phyloP scores from a whole-genome alignment of 2,329 filamentous ascomycete genomes.

The Cytospora leucostoma region DNA sequence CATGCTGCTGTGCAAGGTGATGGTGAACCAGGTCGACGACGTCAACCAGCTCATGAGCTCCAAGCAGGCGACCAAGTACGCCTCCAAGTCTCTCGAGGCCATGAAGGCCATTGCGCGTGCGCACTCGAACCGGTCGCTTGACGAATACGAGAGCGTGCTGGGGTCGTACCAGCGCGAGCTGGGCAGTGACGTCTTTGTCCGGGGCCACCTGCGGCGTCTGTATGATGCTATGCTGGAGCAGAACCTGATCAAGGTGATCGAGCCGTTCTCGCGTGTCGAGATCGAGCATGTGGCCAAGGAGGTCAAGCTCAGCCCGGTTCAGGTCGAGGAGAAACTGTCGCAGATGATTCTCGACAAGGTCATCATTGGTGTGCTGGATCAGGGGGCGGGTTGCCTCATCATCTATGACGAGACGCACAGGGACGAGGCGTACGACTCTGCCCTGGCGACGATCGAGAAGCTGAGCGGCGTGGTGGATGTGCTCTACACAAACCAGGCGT shows the following conservation, averaged over 20 bases:
- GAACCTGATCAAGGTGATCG: constrained; percentile 99
- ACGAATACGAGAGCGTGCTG: constrained; percentile 94
- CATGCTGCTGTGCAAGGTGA: constrained; percentile 99
- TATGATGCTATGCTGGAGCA: constrained; percentile 99
- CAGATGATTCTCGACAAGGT: constrained; percentile 99
- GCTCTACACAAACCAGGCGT: constrained; percentile 96
- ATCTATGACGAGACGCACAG: constrained; percentile 94
- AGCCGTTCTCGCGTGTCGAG: constrained; percentile 96
- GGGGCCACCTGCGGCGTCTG: constrained; percentile 89
- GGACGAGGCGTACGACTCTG: constrained; percentile 92
- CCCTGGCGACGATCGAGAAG: constrained; percentile 94
- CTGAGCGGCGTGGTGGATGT: constrained; percentile 96
- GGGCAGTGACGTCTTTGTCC: constrained; percentile 92
- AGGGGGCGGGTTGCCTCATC: constrained; percentile 95
- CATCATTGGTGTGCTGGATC: constrained; percentile 94
- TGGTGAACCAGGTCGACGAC: constrained; percentile 96
- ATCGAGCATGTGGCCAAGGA: constrained; percentile 97
- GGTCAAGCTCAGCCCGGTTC: constrained; percentile 92
- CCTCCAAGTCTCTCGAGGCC: constrained; percentile 91
- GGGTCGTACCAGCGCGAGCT: constrained; percentile 91
- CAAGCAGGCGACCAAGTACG: constrained; percentile 96
- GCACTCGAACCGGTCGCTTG: constrained; percentile 90
- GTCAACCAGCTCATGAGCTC: constrained; percentile 92
- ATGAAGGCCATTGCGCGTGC: constrained; percentile 99
- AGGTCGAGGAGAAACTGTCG: constrained; percentile 96